Conservation (phyloP, 129 eudicot species). For the Flaveria trinervia region DNA sequence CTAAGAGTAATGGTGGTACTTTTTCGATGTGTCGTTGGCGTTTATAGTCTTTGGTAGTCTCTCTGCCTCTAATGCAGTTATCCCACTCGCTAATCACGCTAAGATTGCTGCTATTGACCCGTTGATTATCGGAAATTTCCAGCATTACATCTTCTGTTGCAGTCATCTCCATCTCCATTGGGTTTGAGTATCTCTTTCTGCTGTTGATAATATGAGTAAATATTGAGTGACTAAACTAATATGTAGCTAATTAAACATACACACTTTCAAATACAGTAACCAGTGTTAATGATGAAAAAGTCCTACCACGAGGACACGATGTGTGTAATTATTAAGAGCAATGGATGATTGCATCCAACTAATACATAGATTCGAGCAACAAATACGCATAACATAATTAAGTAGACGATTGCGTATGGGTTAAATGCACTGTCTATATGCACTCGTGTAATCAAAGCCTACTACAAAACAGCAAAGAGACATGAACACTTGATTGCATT, state of each 20-base stretch:
- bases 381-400: too few relatives aligned
- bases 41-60: not conserved
- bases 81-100: not conserved
- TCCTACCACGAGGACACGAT: too few relatives aligned
- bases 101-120: not conserved
- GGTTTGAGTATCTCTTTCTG: not conserved
- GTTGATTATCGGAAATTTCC: conserved; percentile 10
- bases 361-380: too few relatives aligned
- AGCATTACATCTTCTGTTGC: conserved; percentile 14
- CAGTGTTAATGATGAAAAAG: not conserved
- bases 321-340: too few relatives aligned
- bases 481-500: too few relatives aligned
- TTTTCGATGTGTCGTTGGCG: conserved; percentile 23
- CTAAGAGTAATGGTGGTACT: conserved; percentile 35
- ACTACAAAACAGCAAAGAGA: too few relatives aligned
- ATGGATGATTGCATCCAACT: too few relatives aligned
- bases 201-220: not conserved
- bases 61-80: not conserved
- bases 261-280: not conserved
- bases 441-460: too few relatives aligned
- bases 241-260: not conserved
- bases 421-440: too few relatives aligned
- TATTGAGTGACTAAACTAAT: not conserved
- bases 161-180: not conserved
- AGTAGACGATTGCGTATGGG: too few relatives aligned